Conservation (phyloP, 2,329 filamentous ascomycete species). For the Ampelomyces quisqualis region DNA sequence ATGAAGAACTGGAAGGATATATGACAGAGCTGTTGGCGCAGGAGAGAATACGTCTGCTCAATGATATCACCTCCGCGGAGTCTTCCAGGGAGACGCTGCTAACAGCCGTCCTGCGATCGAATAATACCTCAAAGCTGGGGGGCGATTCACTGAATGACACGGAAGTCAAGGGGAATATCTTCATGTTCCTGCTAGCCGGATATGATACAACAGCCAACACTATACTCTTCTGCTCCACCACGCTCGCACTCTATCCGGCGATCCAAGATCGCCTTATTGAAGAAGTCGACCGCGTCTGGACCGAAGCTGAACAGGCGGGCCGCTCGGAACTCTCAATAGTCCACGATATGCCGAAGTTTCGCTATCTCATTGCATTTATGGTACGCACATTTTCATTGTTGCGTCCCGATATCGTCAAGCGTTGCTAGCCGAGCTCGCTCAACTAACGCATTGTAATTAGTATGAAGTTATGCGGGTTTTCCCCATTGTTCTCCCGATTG, state of each 20-base stretch:
- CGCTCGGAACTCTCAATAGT: background rate
- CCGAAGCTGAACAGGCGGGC: background rate
- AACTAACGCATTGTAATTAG: too few relatives aligned
- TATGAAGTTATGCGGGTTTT: too few relatives aligned
- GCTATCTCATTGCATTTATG: background rate
- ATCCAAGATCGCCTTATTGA: background rate
- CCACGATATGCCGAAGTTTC: background rate
- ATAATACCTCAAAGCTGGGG: slow-evolving; percentile 8
- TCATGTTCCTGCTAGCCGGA: background rate
- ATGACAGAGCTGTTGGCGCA: too few relatives aligned
- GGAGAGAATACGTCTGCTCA: too few relatives aligned
- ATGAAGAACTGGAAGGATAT: too few relatives aligned
- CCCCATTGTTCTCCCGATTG: too few relatives aligned
- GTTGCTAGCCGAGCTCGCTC: too few relatives aligned
- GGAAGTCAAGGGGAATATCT: background rate
- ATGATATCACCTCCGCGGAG: too few relatives aligned
- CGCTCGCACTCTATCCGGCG: background rate
- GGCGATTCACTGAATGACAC: slow-evolving; percentile 11
- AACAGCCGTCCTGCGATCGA: background rate
- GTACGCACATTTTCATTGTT: too few relatives aligned
- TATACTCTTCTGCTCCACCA: background rate
- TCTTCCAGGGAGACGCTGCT: too few relatives aligned
- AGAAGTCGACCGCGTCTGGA: background rate
- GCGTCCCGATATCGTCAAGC: too few relatives aligned
- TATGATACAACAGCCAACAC: background rate